A percentile compares a stretch with the other conserved stretches of the same genome.
Conservation (phyloP, 345 rosid genomes). For the Anastatica hierochuntica region DNA sequence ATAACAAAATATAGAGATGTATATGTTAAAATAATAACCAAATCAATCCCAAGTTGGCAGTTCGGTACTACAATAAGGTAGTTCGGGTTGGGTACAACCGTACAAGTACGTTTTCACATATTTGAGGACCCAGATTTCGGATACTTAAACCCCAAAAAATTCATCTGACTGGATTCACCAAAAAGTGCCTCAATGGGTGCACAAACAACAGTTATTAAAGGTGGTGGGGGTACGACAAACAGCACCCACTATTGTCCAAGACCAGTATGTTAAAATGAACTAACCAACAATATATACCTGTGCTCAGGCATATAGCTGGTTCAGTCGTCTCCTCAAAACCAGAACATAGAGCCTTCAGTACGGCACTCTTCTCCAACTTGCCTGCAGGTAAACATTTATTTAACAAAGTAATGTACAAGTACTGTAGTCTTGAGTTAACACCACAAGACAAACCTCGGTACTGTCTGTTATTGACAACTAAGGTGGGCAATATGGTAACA, state of each 20-base stretch:
- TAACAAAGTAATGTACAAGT: not conserved
- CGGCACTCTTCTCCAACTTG: constrained; percentile 84
- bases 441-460: constrained; percentile 59
- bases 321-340: constrained; percentile 96
- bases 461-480: constrained; percentile 86
- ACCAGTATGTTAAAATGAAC: not conserved
- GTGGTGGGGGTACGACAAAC: too few relatives aligned
- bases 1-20: too few relatives aligned
- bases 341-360: constrained; percentile 89
- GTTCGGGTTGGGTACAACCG: too few relatives aligned
- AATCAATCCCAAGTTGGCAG: too few relatives aligned
- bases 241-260: not conserved
- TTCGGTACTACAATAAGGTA: too few relatives aligned
- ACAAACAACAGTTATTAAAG: too few relatives aligned
- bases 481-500: constrained; percentile 97
- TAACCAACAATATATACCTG: constrained; percentile 31
- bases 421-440: not conserved
- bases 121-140: too few relatives aligned
- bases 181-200: not conserved
- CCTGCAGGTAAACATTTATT: constrained; percentile 39
- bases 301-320: constrained; percentile 78
- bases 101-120: too few relatives aligned
- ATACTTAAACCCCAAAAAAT: not conserved
- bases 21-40: too few relatives aligned
- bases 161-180: too few relatives aligned